Conservation (phyloP, 352 stramenopile species). For the Globisporangium lucens region DNA sequence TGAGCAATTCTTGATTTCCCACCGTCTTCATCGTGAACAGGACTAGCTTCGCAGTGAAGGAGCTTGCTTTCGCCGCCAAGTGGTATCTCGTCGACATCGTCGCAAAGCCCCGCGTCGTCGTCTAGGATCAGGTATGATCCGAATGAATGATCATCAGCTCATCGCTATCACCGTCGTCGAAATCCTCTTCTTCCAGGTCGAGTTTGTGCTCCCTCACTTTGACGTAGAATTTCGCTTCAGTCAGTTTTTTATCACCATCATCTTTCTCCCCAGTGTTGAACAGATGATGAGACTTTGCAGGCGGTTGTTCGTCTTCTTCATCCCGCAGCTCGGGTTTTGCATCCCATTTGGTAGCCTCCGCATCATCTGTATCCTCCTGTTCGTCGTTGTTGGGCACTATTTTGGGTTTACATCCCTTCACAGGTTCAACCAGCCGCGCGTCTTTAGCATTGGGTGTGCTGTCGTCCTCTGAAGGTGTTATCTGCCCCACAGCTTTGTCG, state of each 20-base stretch:
- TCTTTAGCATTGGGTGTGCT: not conserved
- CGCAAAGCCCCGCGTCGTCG: not conserved
- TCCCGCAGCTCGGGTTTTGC: not conserved
- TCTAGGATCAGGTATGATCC: conserved; percentile 1
- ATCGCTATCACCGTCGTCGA: not conserved
- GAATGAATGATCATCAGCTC: not conserved
- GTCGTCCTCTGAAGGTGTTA: not conserved
- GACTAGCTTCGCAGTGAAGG: conserved; percentile 7
- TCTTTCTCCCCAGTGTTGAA: not conserved
- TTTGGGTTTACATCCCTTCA: not conserved
- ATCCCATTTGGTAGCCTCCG: not conserved
- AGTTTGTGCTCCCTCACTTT: not conserved
- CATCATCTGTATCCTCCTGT: not conserved
- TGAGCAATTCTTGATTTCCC: conserved; percentile 25
- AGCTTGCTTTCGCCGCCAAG: conserved; percentile 29
- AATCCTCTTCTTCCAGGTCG: not conserved
- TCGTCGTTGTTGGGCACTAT: not conserved
- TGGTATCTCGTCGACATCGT: conserved; percentile 18
- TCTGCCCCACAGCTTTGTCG: not conserved
- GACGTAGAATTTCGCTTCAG: not conserved
- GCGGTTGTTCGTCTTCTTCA: not conserved
- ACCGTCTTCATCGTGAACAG: not conserved
- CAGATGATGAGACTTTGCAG: not conserved
- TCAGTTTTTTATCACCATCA: not conserved
- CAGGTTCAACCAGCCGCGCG: not conserved